Percentiles rank a stretch among this genome's conserved stretches.
These are phyloP conservation scores for Achlya hypogyna DNA, from an alignment of 352 stramenopile species.

Conservation along the genomic window DNA sequence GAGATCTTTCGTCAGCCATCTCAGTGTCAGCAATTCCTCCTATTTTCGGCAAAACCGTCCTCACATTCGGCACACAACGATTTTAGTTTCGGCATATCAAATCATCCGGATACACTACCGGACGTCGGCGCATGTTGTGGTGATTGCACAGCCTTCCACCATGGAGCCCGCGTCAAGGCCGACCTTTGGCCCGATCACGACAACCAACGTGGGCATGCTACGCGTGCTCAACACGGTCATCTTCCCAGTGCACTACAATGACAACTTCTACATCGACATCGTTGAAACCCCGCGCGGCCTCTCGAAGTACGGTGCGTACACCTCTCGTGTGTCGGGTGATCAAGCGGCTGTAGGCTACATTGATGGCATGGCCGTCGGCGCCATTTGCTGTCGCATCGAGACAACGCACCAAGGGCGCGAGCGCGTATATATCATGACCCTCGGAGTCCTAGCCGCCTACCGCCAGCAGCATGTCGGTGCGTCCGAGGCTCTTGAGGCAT, in stretches of 20 bases:
- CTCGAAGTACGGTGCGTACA: constrained; percentile 33
- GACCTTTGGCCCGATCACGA: constrained; percentile 40
- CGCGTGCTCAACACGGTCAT: constrained; percentile 84
- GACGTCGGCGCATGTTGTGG: no score
- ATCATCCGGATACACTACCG: no score
- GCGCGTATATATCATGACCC: constrained; percentile 92
- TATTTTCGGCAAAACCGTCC: no score
- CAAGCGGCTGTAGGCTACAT: constrained; percentile 42
- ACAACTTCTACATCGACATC: constrained; percentile 89
- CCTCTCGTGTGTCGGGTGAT: neutral
- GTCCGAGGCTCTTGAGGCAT: neutral
- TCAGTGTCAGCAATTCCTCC: no score
- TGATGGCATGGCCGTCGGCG: constrained; percentile 73
- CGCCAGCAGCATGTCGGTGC: constrained; percentile 68
- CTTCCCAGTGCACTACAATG: constrained; percentile 90
- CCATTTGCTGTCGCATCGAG: constrained; percentile 86
- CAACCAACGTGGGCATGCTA: constrained; percentile 61
- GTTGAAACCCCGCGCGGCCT: constrained; percentile 46
- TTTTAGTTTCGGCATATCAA: no score
- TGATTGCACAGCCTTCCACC: no score
- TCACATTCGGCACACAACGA: no score
- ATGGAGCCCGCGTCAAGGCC: no score
- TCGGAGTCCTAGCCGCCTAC: constrained; percentile 86
- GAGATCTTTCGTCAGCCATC: no score
- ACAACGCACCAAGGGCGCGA: constrained; percentile 21